A percentile compares a stretch with the other conserved stretches of the same genome.
Evolutionary conservation across 1,284 basidiomycete species (phyloP).

Genomic region (Cystobasidium slooffiae): DNA sequence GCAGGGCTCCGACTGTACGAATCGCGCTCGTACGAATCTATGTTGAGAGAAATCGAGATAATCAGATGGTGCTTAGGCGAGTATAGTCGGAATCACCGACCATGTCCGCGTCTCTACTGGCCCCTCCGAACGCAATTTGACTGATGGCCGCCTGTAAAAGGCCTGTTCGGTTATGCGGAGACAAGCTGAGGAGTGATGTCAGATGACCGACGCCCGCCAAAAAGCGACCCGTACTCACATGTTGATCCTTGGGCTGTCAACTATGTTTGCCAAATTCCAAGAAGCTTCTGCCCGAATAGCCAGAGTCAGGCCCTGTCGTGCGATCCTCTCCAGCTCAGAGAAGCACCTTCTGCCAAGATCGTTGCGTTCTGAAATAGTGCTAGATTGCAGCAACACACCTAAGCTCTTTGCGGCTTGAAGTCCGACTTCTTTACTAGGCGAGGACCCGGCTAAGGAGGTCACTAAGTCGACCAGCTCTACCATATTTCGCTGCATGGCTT

Average conservation of each 20-base stretch:
- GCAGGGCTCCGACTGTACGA: background rate
- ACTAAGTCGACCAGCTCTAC: too few species aligned
- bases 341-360: background rate
- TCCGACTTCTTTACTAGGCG: too few species aligned
- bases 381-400: too few species aligned
- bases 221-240: background rate
- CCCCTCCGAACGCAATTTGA: background rate
- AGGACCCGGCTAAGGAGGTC: too few species aligned
- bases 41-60: background rate
- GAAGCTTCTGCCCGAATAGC: conserved; percentile 2
- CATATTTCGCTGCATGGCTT: too few species aligned
- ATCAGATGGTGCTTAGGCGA: background rate
- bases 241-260: background rate
- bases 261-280: conserved; percentile 8
- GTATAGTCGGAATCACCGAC: background rate
- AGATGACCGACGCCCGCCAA: too few species aligned
- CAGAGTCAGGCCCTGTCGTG: background rate
- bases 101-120: conserved; percentile 16
- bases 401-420: too few species aligned
- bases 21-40: conserved; percentile 16
- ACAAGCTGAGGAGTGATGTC: background rate
- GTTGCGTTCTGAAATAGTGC: background rate
- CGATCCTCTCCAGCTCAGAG: background rate
- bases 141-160: background rate
- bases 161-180: background rate